Conservation (phyloP, 2,329 filamentous ascomycete genomes). For the Curvularia lunata region DNA sequence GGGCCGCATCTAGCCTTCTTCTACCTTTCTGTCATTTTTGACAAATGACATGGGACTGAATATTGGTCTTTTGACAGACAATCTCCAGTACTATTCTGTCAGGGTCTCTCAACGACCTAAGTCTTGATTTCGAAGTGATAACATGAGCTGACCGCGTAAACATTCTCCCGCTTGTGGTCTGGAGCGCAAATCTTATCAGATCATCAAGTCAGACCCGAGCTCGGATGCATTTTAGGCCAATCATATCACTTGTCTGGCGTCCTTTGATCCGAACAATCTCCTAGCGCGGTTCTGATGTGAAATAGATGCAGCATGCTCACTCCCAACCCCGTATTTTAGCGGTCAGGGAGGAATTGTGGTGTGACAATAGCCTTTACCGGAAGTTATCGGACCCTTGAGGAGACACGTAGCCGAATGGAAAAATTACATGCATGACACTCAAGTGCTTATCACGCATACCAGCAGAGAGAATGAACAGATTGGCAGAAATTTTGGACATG, state of each 20-base stretch:
- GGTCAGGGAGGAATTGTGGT: neutral
- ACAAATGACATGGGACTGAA: neutral
- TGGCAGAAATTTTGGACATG: neutral
- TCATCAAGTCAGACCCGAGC: conserved; percentile 28
- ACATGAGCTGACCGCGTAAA: neutral
- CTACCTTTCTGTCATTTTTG: neutral
- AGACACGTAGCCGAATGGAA: neutral
- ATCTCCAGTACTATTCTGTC: too few relatives aligned
- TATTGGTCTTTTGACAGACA: neutral
- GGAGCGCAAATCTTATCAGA: conserved; percentile 18
- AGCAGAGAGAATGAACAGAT: neutral
- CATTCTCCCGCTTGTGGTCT: neutral
- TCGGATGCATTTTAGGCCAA: conserved; percentile 7
- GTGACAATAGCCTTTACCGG: neutral
- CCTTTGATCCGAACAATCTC: conserved; percentile 8
- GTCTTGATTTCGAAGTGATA: neutral
- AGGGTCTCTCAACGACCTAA: neutral
- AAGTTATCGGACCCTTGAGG: neutral
- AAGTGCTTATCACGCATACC: neutral
- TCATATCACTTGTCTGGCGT: neutral
- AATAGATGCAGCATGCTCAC: neutral
- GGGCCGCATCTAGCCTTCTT: neutral
- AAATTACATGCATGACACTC: neutral
- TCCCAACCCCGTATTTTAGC: neutral
- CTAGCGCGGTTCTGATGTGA: neutral